A percentile compares a stretch with the other conserved stretches of the same genome.
Evolutionary conservation across 352 stramenopile genomes (phyloP).

Genomic region (Phytophthora pinifolia): DNA sequence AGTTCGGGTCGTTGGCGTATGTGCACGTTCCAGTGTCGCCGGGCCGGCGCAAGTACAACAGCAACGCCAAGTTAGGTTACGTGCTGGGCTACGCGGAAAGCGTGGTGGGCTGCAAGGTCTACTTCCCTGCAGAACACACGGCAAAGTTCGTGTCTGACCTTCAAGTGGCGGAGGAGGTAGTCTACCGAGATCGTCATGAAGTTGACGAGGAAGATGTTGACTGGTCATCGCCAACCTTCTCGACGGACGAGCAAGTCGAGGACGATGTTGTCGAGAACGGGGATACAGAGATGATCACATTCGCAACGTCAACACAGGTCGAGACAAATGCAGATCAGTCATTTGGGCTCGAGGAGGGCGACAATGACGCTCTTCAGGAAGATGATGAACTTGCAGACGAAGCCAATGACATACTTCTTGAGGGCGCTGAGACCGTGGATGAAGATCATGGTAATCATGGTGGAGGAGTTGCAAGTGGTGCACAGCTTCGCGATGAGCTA

Average conservation of each 20-base stretch:
- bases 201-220: neutral
- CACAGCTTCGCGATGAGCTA: neutral
- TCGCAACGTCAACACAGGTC: neutral
- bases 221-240: too few species aligned
- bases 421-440: too few species aligned
- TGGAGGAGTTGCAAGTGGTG: neutral
- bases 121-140: constrained; percentile 15
- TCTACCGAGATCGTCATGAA: constrained; percentile 13
- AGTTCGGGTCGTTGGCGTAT: constrained; percentile 13
- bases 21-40: constrained; percentile 8
- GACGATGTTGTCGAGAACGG: neutral
- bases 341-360: constrained; percentile 2
- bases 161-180: constrained; percentile 4
- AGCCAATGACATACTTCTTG: neutral
- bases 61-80: constrained; percentile 9
- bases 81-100: too few species aligned
- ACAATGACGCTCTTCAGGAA: constrained; percentile 1
- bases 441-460: constrained; percentile 4
- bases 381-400: neutral
- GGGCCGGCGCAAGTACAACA: constrained; percentile 3
- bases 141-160: constrained; percentile 5
- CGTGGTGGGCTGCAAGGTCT: constrained; percentile 15
- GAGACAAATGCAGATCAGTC: constrained; percentile 5
- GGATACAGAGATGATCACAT: constrained; percentile 4
- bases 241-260: neutral